Conservation (phyloP, 2,329 filamentous ascomycete genomes). For the Ustilaginoidea virens region DNA sequence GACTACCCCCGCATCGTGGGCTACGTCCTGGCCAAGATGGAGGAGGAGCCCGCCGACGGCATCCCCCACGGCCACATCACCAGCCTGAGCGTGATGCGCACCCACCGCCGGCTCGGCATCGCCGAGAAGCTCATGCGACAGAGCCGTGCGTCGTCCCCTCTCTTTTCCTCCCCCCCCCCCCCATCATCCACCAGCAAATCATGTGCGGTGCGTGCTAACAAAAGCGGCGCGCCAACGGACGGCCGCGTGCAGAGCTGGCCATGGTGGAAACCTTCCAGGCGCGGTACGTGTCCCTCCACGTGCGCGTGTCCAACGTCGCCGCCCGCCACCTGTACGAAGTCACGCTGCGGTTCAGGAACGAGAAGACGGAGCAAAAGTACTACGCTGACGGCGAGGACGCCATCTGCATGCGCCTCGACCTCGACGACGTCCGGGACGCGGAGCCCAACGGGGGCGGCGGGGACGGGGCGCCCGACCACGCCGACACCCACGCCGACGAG, state of each 20-base stretch:
- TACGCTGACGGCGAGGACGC: constrained; percentile 98
- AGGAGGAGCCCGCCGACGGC: constrained; percentile 87
- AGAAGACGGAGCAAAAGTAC: constrained; percentile 78
- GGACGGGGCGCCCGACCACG: constrained; percentile 39
- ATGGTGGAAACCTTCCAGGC: constrained; percentile 94
- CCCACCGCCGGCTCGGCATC: constrained; percentile 77
- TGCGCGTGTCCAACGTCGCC: constrained; percentile 83
- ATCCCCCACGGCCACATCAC: constrained; percentile 94
- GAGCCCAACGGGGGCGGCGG: constrained; percentile 17
- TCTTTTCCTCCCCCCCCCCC: background rate
- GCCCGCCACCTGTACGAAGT: constrained; percentile 86
- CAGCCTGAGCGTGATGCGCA: constrained; percentile 87
- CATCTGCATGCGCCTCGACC: constrained; percentile 81
- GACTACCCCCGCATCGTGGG: constrained; percentile 96
- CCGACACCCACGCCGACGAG: constrained; percentile 35
- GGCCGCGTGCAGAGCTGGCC: constrained; percentile 56
- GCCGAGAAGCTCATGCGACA: constrained; percentile 97
- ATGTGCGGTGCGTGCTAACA: no score
- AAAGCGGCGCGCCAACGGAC: no score
- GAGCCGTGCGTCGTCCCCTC: constrained; percentile 49
- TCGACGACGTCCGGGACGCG: constrained; percentile 44
- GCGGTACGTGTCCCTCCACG: constrained; percentile 88
- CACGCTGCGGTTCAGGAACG: constrained; percentile 76
- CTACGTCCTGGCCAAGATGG: constrained; percentile 99
- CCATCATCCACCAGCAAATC: background rate